Evolutionary conservation across 2,329 filamentous ascomycete genomes (phyloP), one percentile per base, ranked within the genome.

Genomic region (Fusarium camptoceras): DNA sequence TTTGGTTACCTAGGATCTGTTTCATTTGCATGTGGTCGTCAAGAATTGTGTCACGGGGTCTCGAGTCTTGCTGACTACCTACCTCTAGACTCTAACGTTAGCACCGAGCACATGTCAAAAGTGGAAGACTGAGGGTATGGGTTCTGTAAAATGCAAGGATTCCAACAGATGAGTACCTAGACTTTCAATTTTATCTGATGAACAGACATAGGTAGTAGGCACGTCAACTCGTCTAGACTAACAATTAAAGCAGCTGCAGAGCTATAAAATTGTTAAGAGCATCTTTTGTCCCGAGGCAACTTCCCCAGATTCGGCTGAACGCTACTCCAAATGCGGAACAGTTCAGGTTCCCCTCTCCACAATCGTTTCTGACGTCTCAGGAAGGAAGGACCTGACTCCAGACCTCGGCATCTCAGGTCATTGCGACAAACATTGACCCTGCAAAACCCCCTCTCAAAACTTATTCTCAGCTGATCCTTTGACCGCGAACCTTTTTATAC

Each of bases 271-370:
- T 66, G 51, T 55, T 49, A 55, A 31, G 34, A 54, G n/a, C 48
- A 43, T 66, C 58, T 64, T 54, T 70, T 60, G 24, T 64, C 24
- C 75, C 75, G 74, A 73, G 75, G 75, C 68, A 69, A 50, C 63
- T 76, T 74, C 75, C 75, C 75, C 75, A 71, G 75, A 69, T 71
- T 74, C 51, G 51, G 30, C 20, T 14, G 18, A 15, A 42, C 34
- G 46, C 73, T 75, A 75, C 53, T 5, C 73, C 64, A 0, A 18
- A 61, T 56, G 3, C 53, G 66, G 63, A 24, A 39, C 44, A 54
- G 30, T 18, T 18, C 59, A 12, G 20, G 25, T n/a, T 53, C 49
- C 48, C 49, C 60, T 28, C 60, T 56, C 70, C 70, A 55, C 63
- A 53, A 28, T 28, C 24, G 16, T n/a, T 56, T 57, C 55, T 53